Evolutionary conservation across 306 rosid genomes (phyloP).

Genomic region (Carpinus viminea): DNA sequence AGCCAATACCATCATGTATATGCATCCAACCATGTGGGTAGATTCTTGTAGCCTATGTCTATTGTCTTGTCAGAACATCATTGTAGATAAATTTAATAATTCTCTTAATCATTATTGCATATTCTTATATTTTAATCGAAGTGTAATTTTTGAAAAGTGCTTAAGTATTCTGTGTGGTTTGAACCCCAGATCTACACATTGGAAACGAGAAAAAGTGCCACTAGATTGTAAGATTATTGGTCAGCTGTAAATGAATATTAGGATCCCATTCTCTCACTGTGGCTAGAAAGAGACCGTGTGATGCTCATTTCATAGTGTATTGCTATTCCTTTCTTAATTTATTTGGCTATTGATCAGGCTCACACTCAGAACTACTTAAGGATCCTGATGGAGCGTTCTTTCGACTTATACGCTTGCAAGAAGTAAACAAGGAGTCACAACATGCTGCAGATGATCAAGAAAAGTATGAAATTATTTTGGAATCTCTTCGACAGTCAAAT

Average conservation of each 20-base stretch:
- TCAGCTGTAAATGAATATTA: neutral
- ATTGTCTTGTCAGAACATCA: neutral
- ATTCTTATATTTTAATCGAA: no score
- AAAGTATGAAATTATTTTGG: conserved; percentile 4
- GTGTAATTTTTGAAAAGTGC: no score
- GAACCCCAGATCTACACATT: no score
- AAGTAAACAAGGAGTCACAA: conserved; percentile 48
- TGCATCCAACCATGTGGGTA: neutral
- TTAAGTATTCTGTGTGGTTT: no score
- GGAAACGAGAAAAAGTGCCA: no score
- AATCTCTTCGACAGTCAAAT: conserved; percentile 19
- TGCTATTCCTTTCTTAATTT: neutral
- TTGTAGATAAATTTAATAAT: neutral
- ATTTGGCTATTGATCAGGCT: conserved; percentile 53
- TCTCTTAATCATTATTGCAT: neutral
- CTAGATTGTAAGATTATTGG: neutral
- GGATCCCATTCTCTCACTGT: neutral
- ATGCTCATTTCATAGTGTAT: neutral
- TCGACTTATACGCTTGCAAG: conserved; percentile 79
- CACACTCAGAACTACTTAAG: conserved; percentile 58
- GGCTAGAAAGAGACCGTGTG: neutral
- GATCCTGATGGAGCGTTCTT: conserved; percentile 82
- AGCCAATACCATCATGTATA: neutral
- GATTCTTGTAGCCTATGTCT: neutral
- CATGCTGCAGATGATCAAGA: conserved; percentile 36